phyloP scores from a whole-genome alignment of 768 basidiomycete genomes.

The Lactifluus pinguis region DNA sequence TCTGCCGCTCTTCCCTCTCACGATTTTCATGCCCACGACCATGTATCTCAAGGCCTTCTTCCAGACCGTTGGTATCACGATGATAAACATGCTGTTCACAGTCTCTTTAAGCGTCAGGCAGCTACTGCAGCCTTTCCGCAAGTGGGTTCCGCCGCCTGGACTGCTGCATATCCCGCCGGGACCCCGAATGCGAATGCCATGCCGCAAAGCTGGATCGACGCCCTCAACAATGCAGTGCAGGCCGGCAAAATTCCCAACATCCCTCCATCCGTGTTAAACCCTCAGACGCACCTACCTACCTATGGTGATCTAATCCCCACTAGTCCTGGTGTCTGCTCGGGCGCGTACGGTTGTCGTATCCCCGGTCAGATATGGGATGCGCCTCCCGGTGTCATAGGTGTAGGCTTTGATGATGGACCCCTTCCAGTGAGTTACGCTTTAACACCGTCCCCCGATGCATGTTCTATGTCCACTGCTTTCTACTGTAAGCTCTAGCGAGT shows the following conservation, averaged over 20 bases:
- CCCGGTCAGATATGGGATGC: conserved; percentile 32
- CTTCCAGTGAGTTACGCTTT: conserved; percentile 13
- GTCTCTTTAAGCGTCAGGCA: conserved; percentile 23
- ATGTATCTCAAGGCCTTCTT: conserved; percentile 9
- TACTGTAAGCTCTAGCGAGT: background rate
- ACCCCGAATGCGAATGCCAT: conserved; percentile 25
- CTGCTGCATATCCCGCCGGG: conserved; percentile 26
- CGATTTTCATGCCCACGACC: background rate
- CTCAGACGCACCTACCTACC: conserved; percentile 8
- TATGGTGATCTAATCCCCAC: conserved; percentile 18
- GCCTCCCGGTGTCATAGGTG: conserved; percentile 30
- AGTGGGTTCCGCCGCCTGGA: conserved; percentile 26
- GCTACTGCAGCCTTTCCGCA: background rate
- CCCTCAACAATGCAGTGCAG: conserved; percentile 28
- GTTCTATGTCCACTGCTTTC: background rate
- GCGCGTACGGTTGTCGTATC: conserved; percentile 25
- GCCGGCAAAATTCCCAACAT: conserved; percentile 32
- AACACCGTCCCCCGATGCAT: background rate
- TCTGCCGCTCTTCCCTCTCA: conserved; percentile 9
- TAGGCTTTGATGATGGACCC: conserved; percentile 33
- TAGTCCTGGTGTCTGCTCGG: conserved; percentile 30
- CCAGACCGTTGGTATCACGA: conserved; percentile 24
- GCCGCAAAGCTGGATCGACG: conserved; percentile 35
- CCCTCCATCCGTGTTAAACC: conserved; percentile 24
- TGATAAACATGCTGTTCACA: conserved; percentile 20